Conservation (phyloP, 495 filamentous ascomycete genomes). For the Penicillium longicatenatum region DNA sequence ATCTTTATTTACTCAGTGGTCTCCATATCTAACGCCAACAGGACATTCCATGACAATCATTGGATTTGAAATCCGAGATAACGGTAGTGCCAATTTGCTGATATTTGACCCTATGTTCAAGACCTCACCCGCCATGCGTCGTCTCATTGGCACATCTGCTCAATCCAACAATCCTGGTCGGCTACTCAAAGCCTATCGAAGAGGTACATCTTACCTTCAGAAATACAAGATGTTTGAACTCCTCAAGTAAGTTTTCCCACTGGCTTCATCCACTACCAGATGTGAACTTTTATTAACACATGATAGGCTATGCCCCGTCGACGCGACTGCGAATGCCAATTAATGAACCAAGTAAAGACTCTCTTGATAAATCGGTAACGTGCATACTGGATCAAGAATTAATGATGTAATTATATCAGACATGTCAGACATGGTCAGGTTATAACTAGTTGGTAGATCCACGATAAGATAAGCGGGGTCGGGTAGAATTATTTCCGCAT, state of each 20-base stretch:
- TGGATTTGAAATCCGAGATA: constrained; percentile 70
- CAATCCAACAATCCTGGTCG: constrained; percentile 51
- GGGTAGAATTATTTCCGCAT: constrained; percentile 19
- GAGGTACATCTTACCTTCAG: constrained; percentile 64
- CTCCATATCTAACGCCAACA: constrained; percentile 16
- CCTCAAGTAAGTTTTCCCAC: constrained; percentile 60
- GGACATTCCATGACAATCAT: constrained; percentile 94
- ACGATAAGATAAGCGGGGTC: constrained; percentile 30
- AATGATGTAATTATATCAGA: background rate
- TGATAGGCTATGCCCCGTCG: constrained; percentile 7
- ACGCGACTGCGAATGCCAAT: background rate
- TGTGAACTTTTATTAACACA: background rate
- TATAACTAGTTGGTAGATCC: too few relatives aligned
- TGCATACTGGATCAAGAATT: background rate
- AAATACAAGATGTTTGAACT: constrained; percentile 79
- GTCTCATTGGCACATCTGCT: constrained; percentile 50
- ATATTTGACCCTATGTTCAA: constrained; percentile 90
- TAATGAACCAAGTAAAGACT: background rate
- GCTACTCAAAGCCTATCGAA: constrained; percentile 69
- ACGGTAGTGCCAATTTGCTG: constrained; percentile 70
- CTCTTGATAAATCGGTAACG: too few relatives aligned
- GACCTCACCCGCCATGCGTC: constrained; percentile 62
- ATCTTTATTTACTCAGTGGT: background rate
- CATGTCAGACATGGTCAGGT: too few relatives aligned
- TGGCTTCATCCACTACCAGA: too few relatives aligned